Base-by-base conservation (phyloP, 2,329 filamentous ascomycete genomes). In the Aspergillus sp. region DNA sequence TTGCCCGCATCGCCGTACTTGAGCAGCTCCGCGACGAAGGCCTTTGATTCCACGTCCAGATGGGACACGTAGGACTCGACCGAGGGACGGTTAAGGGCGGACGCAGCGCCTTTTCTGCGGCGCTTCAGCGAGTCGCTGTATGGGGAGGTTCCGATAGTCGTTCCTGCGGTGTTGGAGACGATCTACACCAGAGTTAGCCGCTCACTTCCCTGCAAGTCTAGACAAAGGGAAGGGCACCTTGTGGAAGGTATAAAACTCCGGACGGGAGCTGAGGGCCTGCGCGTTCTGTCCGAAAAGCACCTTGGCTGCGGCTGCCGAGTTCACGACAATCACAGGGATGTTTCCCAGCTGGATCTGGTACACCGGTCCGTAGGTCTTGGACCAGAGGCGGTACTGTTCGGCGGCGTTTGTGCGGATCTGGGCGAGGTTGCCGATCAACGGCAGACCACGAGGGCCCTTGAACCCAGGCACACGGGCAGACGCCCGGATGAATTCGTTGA, bases 111-210 rank as follows among this genome's bases (percentile, higher is more conserved):
- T 65, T 87, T 87, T 52, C 84, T 76, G 32, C 84, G 75, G 4
- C 83, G 75, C 65, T 87, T 87, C 24, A 87, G 68, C 0, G 80
- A 84, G 3, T 87, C 84, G 49, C 79, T 83, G 63, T 85, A 88
- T 0, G 85, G 85, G 1, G 82, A 84, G 0, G 85, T 88, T 0
- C 85, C 85, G 51, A 88, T 87, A 0, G 85, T 88, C 0, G 84
- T 87, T 5, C 84, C 84, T 1, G 83, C 80, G 0, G 84, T 87
- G 41, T 85, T 82, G 2, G 82, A 85, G 2, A 86, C 74, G 2
- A 86, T 79, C 80, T 83, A 44, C 6, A 30, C 8, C 26, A 30
- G 22, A 22, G 22, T 30, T 30, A 30, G 26, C 26, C 26, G 7
- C 22, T 22, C 26, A 30, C 26, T 30, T 4, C 9, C 26, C 26